Percentiles rank a stretch among this genome's conserved stretches.
These are phyloP conservation scores for Sindora glabra DNA, from an alignment of 306 rosid genomes.

Conservation along the genomic window DNA sequence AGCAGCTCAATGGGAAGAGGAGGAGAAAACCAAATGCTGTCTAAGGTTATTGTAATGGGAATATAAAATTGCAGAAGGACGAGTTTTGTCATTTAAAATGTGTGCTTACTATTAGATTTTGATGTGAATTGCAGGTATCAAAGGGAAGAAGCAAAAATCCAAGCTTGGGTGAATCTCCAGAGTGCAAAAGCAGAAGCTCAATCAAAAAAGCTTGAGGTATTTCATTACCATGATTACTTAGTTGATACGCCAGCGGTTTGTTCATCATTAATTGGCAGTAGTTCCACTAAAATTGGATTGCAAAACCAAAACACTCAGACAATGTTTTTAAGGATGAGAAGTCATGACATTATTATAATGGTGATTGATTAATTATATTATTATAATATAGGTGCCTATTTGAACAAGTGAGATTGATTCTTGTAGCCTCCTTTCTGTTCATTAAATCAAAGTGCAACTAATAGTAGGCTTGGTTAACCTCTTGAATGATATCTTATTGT, in stretches of 20 bases:
- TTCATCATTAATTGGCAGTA: too few species aligned
- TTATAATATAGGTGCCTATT: too few species aligned
- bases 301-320: too few species aligned
- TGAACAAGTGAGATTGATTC: too few species aligned
- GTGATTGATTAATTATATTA: too few species aligned
- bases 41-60: constrained; percentile 47
- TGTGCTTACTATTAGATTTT: neutral
- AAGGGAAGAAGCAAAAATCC: constrained; percentile 94
- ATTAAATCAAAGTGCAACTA: too few species aligned
- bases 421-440: too few species aligned
- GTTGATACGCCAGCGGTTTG: too few species aligned
- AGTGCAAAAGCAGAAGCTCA: constrained; percentile 98
- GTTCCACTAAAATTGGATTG: neutral
- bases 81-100: neutral
- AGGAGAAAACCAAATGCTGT: constrained; percentile 72
- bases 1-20: constrained; percentile 83
- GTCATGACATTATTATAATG: too few species aligned
- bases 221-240: constrained; percentile 1
- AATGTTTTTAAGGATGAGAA: too few species aligned
- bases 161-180: constrained; percentile 95
- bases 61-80: neutral
- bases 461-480: too few species aligned
- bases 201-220: constrained; percentile 95
- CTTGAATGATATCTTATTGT: too few species aligned
- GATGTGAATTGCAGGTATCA: constrained; percentile 55